Base-by-base conservation (phyloP, 352 stramenopile genomes). In the Plasmopara halstedii region DNA sequence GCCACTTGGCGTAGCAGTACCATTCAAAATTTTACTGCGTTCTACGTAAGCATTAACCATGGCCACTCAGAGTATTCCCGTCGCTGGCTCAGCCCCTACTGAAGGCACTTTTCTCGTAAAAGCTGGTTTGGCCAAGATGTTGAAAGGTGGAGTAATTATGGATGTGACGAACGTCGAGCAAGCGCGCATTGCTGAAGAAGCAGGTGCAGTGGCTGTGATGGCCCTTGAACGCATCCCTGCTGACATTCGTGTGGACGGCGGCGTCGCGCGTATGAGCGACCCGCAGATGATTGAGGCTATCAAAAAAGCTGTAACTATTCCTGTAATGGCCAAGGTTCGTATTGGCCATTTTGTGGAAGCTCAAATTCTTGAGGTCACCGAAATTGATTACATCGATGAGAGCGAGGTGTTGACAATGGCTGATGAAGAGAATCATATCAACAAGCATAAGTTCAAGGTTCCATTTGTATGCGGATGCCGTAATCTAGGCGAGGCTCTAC, bases 311-410 rank as follows among this genome's bases (percentile, higher is more conserved):
- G 96, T 99, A 26, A 98, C 92, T 23, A 99, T 99, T 57, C 96
- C 96, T 11, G 96, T 99, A 27, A 99, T 99, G 96, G 96, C 96
- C 36, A 99, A 99, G 79, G 90, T 85, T 20, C 89, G 96, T 50
- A 99, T 99, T 53, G 95, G 95, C 50, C 96, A 99, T 73, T 99
- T 98, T 60, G 95, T 99, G 9, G 96, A 99, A 69, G 92, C 96
- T 0, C 95, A 99, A 67, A 98, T 99, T 57, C 74, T 99, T 9
- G 90, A 99, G 64, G 88, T 95, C 6, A 85, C 95, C 44, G 95
- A 98, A 68, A 84, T 98, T 52, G 96, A 99, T 68, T 99, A 98
- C 85, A 98, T 99, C 56, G 96, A 99, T 61, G 96, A 99, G 71
- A 94, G 67, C 45, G 95, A 99, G 68, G 96, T 99, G 22, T 64